Percentiles rank a stretch among this genome's conserved stretches.
phyloP scores from a whole-genome alignment of 306 rosid genomes.

The Fragaria iinumae region DNA sequence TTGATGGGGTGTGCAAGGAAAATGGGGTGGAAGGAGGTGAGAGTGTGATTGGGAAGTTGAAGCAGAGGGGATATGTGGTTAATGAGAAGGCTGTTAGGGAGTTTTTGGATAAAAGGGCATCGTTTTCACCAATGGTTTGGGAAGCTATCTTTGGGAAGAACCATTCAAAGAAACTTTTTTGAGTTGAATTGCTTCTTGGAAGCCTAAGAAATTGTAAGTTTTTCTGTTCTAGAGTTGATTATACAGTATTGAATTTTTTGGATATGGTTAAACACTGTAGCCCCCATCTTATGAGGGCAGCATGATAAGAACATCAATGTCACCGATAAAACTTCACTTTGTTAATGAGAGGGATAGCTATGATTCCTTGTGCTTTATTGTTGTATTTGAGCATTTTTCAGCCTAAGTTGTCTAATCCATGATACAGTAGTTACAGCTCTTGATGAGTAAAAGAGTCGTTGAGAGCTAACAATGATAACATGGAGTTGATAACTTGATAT shows the following conservation, averaged over 20 bases:
- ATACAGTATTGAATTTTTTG: not conserved
- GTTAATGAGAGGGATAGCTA: not conserved
- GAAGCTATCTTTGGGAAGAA: constrained; percentile 78
- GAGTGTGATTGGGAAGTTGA: constrained; percentile 47
- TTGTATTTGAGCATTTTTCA: not conserved
- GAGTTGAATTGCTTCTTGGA: constrained; percentile 19
- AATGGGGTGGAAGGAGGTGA: constrained; percentile 65
- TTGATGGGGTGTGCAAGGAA: constrained; percentile 58
- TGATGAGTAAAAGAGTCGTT: not conserved
- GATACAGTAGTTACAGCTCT: not conserved
- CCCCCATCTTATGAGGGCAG: not conserved
- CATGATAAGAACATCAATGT: not conserved
- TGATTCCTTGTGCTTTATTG: not conserved
- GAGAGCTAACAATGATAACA: not conserved
- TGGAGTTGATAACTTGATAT: constrained; percentile 3
- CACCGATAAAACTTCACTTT: constrained; percentile 1
- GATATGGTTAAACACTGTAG: not conserved
- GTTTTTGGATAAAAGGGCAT: constrained; percentile 64
- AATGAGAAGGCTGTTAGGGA: constrained; percentile 71
- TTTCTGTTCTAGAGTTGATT: constrained; percentile 1
- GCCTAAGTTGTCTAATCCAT: not conserved
- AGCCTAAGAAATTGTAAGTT: constrained; percentile 8
- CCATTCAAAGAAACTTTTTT: constrained; percentile 41
- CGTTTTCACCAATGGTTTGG: constrained; percentile 58
- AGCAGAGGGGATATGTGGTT: constrained; percentile 60